A percentile compares a stretch with the other conserved stretches of the same genome.
Conservation (phyloP, 164 flowering plant genomes). For the Houttuynia cordata region DNA sequence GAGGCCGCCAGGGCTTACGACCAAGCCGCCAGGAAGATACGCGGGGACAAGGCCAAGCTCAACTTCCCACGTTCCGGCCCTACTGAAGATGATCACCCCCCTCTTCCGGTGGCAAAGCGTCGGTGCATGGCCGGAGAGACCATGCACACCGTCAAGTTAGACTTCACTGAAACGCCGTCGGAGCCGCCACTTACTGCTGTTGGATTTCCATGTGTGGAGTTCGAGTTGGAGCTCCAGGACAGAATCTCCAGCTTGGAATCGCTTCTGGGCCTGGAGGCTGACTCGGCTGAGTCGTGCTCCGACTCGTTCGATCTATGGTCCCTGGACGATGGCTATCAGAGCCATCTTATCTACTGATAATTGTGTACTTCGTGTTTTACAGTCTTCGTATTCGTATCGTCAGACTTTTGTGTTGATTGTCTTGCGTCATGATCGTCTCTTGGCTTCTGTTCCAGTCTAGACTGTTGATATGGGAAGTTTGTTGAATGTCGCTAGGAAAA, state of each 20-base stretch:
- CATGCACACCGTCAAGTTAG: neutral
- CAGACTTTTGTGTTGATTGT: no score
- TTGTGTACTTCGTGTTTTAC: neutral
- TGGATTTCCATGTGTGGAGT: neutral
- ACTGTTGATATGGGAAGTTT: no score
- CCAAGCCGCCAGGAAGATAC: slow-evolving; percentile 53
- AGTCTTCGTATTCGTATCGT: no score
- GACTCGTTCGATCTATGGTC: slow-evolving; percentile 28
- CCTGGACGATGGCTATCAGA: slow-evolving; percentile 15
- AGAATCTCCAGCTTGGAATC: slow-evolving; percentile 44
- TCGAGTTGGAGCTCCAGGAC: slow-evolving; percentile 14
- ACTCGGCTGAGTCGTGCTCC: neutral
- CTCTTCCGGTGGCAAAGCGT: neutral
- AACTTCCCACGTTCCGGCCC: slow-evolving; percentile 27
- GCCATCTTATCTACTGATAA: neutral
- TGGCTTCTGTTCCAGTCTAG: no score
- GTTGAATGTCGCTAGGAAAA: no score
- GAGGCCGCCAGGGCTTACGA: slow-evolving; percentile 73
- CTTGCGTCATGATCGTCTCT: no score
- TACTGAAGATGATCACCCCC: neutral
- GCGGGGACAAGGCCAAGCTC: slow-evolving; percentile 74
- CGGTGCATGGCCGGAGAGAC: neutral
- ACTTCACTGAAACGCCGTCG: slow-evolving; percentile 2
- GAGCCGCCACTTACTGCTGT: neutral
- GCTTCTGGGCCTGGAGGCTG: slow-evolving; percentile 31